phyloP scores from a whole-genome alignment of 108 stramenopile species.

The Conticribra weissflogii region DNA sequence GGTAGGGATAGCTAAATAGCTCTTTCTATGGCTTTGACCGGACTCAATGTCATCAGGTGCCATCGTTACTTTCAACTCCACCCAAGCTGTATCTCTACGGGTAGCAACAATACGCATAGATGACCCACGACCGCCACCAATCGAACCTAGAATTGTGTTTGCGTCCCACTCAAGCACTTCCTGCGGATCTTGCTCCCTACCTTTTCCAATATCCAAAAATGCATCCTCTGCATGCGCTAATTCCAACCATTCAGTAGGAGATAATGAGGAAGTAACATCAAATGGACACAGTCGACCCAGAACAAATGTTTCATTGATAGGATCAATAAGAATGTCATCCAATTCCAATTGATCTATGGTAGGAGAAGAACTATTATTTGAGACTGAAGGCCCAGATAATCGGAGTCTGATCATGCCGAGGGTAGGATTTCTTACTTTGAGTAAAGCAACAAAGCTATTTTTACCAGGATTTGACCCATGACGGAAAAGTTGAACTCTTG shows the following conservation, averaged over 20 bases:
- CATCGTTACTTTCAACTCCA: conserved; percentile 46
- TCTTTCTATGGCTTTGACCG: too few species aligned
- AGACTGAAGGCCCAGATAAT: conserved; percentile 23
- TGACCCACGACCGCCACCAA: conserved; percentile 17
- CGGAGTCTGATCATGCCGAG: conserved; percentile 69
- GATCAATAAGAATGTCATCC: conserved; percentile 62
- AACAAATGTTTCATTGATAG: conserved; percentile 46
- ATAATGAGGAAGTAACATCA: conserved; percentile 12
- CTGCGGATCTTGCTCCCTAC: conserved; percentile 54
- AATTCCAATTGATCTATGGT: conserved; percentile 30
- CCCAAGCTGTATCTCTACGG: conserved; percentile 64
- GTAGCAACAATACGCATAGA: conserved; percentile 46
- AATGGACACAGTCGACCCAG: conserved; percentile 30
- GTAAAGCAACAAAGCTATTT: conserved; percentile 49
- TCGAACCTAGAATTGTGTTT: conserved; percentile 21
- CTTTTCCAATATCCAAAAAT: conserved; percentile 70
- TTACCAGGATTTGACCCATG: conserved; percentile 31
- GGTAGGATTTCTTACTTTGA: conserved; percentile 81
- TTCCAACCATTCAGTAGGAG: conserved; percentile 47
- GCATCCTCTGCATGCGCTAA: conserved; percentile 69
- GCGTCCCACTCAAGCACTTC: conserved; percentile 65
- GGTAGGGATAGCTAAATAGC: conserved; percentile 59
- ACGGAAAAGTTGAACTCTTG: conserved; percentile 53
- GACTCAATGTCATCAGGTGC: background rate
- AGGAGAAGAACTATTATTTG: background rate